Conservation (phyloP, 2,329 filamentous ascomycete species). For the Hypocreales sp. region DNA sequence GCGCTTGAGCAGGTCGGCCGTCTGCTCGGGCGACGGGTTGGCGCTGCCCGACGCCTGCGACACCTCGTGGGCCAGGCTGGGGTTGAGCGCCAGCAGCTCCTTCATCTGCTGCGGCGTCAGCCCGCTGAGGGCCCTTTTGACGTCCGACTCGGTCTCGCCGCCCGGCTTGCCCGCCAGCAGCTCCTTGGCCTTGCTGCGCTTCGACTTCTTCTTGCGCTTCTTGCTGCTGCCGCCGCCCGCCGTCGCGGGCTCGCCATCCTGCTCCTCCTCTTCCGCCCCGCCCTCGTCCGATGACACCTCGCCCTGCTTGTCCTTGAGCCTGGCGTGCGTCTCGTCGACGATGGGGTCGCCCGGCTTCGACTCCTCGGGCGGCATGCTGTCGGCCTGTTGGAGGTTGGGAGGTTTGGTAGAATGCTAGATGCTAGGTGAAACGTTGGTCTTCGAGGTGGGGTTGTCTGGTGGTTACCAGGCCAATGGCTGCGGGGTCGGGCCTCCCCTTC, state of each 20-base stretch:
- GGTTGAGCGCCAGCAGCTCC: constrained; percentile 57
- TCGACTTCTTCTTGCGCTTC: constrained; percentile 50
- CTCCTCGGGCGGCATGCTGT: constrained; percentile 36
- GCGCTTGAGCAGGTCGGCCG: constrained; percentile 40
- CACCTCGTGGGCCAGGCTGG: constrained; percentile 50
- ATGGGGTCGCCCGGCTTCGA: constrained; percentile 44
- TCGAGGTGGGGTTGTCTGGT: no score
- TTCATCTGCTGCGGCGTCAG: constrained; percentile 42
- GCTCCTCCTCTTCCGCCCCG: constrained; percentile 32
- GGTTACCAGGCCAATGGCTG: no score
- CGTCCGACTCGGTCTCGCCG: constrained; percentile 19
- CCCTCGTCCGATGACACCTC: constrained; percentile 31
- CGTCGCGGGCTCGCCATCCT: constrained; percentile 26
- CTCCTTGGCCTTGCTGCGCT: constrained; percentile 44
- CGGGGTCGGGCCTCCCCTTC: no score
- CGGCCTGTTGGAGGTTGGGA: constrained; percentile 1
- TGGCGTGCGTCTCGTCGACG: constrained; percentile 30
- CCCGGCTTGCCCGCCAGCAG: constrained; percentile 20
- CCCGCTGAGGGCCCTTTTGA: constrained; percentile 35
- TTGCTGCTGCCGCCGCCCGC: constrained; percentile 21
- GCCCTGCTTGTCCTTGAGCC: constrained; percentile 27
- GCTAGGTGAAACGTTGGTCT: no score
- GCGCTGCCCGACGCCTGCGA: constrained; percentile 18
- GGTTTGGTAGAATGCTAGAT: no score
- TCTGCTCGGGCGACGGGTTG: constrained; percentile 22